Percentiles rank a stretch among this genome's conserved stretches.
These are phyloP conservation scores for Neurospora sp. DNA, from an alignment of 2,329 filamentous ascomycete species.

Conservation along the genomic window DNA sequence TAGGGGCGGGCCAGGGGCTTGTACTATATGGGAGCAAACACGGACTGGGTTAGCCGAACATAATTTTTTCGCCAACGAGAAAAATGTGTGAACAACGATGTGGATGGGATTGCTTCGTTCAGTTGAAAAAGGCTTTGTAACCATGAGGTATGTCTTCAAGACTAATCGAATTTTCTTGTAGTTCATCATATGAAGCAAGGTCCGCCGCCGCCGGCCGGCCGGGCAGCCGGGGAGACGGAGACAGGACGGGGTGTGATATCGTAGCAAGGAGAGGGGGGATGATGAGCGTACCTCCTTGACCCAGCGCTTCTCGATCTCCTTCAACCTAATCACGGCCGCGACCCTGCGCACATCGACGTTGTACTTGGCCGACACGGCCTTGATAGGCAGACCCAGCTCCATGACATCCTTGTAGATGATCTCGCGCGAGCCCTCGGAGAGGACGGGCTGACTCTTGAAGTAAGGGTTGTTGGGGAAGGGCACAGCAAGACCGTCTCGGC, in stretches of 20 bases:
- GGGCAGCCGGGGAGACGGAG: neutral
- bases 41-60: neutral
- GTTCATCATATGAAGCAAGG: conserved; percentile 40
- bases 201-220: neutral
- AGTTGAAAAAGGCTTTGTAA: conserved; percentile 74
- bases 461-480: conserved; percentile 68
- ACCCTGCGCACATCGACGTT: conserved; percentile 76
- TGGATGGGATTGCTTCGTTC: conserved; percentile 29
- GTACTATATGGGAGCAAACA: conserved; percentile 40
- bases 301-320: conserved; percentile 78
- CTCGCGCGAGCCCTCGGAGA: conserved; percentile 64
- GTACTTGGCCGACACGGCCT: conserved; percentile 66
- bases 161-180: conserved; percentile 88
- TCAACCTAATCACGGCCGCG: conserved; percentile 75
- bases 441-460: conserved; percentile 62
- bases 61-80: neutral
- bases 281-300: conserved; percentile 55
- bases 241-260: neutral
- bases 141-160: conserved; percentile 92
- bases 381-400: conserved; percentile 56
- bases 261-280: conserved; percentile 2
- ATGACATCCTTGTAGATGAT: conserved; percentile 64
- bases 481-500: conserved; percentile 23
- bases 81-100: conserved; percentile 10
- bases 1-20: conserved; percentile 72